A percentile compares a stretch with the other conserved stretches of the same genome.
These are phyloP conservation scores for Porogramme epimiltina DNA, from an alignment of 1,284 basidiomycete species.

Conservation along the genomic window DNA sequence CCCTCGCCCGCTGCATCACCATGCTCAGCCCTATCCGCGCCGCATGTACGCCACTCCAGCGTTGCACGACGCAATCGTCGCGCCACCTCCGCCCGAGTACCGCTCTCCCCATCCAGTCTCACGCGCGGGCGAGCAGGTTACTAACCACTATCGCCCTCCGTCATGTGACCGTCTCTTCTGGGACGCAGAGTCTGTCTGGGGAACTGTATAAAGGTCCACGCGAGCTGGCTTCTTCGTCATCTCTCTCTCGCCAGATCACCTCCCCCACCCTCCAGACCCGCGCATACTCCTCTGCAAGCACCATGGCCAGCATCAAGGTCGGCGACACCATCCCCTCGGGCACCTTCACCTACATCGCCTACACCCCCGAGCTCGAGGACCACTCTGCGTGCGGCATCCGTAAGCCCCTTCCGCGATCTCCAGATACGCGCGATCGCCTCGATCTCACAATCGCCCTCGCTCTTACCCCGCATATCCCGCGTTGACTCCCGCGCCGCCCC, in stretches of 20 bases:
- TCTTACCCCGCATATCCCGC: background rate
- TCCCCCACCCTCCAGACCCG: background rate
- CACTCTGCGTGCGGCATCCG: constrained; percentile 64
- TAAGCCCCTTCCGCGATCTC: constrained; percentile 38
- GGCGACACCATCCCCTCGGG: constrained; percentile 68
- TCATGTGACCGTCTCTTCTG: background rate
- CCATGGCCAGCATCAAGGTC: constrained; percentile 44
- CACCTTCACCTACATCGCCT: constrained; percentile 67
- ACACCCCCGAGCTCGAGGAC: constrained; percentile 65
- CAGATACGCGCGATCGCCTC: constrained; percentile 5
- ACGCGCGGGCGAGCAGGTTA: background rate
- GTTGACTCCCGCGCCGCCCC: background rate
- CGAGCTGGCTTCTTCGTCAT: background rate
- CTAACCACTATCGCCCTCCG: background rate
- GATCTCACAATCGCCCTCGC: constrained; percentile 6
- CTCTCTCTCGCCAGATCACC: background rate
- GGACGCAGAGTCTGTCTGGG: background rate
- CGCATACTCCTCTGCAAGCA: constrained; percentile 10
- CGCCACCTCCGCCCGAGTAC: no score
- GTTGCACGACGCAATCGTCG: no score
- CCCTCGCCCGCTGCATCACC: no score
- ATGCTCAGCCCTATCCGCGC: no score
- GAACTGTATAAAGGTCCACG: background rate
- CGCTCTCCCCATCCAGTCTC: no score
- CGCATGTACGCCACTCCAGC: no score